These are phyloP conservation scores for Lagenidium giganteum DNA, from an alignment of 352 stramenopile species.

Conservation along the genomic window DNA sequence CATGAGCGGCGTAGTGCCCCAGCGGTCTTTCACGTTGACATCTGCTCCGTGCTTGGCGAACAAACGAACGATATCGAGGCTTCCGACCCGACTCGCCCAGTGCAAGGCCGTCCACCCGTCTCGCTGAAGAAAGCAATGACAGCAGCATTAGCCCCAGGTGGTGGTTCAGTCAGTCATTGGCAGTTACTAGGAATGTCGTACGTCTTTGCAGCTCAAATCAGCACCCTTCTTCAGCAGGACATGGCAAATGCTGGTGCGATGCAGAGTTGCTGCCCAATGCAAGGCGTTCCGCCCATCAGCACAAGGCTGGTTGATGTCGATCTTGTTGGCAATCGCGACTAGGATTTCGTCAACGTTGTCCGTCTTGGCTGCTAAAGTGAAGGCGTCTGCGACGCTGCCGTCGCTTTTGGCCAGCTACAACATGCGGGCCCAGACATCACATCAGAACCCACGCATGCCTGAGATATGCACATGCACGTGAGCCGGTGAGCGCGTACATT, in stretches of 20 bases:
- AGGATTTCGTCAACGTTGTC: slow-evolving; percentile 61
- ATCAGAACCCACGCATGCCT: slow-evolving; percentile 4
- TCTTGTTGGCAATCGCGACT: slow-evolving; percentile 41
- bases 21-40: slow-evolving; percentile 53
- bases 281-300: slow-evolving; percentile 59
- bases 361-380: slow-evolving; percentile 56
- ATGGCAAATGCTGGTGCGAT: slow-evolving; percentile 54
- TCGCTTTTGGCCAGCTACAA: slow-evolving; percentile 30
- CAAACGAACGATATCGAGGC: slow-evolving; percentile 52
- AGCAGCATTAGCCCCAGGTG: too few relatives aligned
- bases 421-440: not conserved
- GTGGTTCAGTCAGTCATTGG: not conserved
- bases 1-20: slow-evolving; percentile 61
- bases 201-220: slow-evolving; percentile 52
- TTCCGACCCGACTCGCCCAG: slow-evolving; percentile 57
- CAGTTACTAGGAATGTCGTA: slow-evolving; percentile 9
- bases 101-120: slow-evolving; percentile 61
- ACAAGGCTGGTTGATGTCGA: slow-evolving; percentile 43
- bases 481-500: slow-evolving; percentile 23
- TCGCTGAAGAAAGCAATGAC: slow-evolving; percentile 17
- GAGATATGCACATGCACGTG: too few relatives aligned
- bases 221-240: slow-evolving; percentile 61
- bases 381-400: slow-evolving; percentile 36
- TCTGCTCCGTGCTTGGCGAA: slow-evolving; percentile 54
- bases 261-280: slow-evolving; percentile 56